Percentiles rank a stretch among this genome's conserved stretches.
Evolutionary conservation across 768 basidiomycete species (phyloP).

Genomic region (Hirschioporus abietinus): DNA sequence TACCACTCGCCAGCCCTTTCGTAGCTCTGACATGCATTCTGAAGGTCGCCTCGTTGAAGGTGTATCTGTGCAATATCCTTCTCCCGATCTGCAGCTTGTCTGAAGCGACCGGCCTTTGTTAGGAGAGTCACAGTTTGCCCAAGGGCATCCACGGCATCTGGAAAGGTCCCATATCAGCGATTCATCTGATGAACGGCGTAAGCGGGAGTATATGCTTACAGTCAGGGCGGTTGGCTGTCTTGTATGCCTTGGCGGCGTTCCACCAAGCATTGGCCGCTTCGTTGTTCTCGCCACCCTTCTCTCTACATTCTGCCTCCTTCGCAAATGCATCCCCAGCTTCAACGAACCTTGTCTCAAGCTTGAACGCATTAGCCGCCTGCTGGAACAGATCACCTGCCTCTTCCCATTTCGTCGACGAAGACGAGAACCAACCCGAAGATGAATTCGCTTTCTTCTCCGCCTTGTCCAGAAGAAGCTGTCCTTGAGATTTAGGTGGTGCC

Average conservation of each 20-base stretch:
- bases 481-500: constrained; percentile 76
- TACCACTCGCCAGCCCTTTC: constrained; percentile 96
- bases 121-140: constrained; percentile 80
- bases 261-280: constrained; percentile 99
- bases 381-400: constrained; percentile 95
- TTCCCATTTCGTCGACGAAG: constrained; percentile 78
- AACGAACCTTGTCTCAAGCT: constrained; percentile 87
- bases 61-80: constrained; percentile 96
- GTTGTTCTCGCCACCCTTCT: constrained; percentile 79
- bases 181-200: constrained; percentile 12
- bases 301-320: constrained; percentile 90
- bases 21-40: constrained; percentile 86
- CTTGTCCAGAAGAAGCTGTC: constrained; percentile 70
- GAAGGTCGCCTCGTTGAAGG: constrained; percentile 79
- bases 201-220: constrained; percentile 41
- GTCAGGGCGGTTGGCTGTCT: constrained; percentile 72
- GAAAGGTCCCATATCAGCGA: constrained; percentile 2
- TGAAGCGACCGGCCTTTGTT: constrained; percentile 80
- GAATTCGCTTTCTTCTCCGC: constrained; percentile 91
- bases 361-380: constrained; percentile 90
- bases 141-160: constrained; percentile 88
- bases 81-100: constrained; percentile 96
- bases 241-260: constrained; percentile 96
- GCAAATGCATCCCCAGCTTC: constrained; percentile 91
- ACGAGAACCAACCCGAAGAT: constrained; percentile 85